Evolutionary conservation across 768 basidiomycete genomes (phyloP).

Genomic region (Russula brevipes): DNA sequence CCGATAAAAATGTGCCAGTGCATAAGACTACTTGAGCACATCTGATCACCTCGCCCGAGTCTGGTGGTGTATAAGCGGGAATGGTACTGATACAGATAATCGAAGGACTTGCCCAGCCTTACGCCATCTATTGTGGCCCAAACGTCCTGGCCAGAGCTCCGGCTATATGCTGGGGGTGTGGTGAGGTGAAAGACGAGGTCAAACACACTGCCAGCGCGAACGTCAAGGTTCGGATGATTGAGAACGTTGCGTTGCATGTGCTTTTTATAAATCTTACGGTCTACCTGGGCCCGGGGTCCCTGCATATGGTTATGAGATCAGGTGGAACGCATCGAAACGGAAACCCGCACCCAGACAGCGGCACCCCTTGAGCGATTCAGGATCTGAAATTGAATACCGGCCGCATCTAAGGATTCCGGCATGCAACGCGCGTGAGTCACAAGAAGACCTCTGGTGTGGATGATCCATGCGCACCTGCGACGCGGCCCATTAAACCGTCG

Average conservation of each 20-base stretch:
- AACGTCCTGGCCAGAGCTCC: conserved; percentile 27
- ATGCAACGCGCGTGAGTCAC: neutral
- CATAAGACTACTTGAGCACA: conserved; percentile 84
- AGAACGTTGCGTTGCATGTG: conserved; percentile 71
- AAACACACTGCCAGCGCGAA: conserved; percentile 70
- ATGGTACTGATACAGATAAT: neutral
- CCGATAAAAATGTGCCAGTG: conserved; percentile 87
- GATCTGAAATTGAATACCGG: conserved; percentile 85
- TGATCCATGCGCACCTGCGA: conserved; percentile 54
- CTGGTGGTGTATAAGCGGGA: conserved; percentile 36
- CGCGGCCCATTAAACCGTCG: conserved; percentile 77
- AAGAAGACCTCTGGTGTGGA: neutral
- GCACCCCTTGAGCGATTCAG: conserved; percentile 82
- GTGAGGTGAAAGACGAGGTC: conserved; percentile 65
- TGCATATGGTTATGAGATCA: conserved; percentile 30
- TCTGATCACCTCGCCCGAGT: conserved; percentile 64
- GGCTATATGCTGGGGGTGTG: conserved; percentile 27
- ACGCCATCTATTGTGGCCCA: conserved; percentile 63
- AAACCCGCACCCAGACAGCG: conserved; percentile 73
- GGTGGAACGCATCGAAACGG: neutral
- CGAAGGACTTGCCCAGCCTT: conserved; percentile 47
- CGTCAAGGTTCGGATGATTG: conserved; percentile 62
- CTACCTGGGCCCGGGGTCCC: conserved; percentile 89
- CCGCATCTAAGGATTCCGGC: conserved; percentile 53
- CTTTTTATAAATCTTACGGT: conserved; percentile 74